Conservation (phyloP, 202 grass and related monocot genomes). For the Cymbopogon flexuosus region DNA sequence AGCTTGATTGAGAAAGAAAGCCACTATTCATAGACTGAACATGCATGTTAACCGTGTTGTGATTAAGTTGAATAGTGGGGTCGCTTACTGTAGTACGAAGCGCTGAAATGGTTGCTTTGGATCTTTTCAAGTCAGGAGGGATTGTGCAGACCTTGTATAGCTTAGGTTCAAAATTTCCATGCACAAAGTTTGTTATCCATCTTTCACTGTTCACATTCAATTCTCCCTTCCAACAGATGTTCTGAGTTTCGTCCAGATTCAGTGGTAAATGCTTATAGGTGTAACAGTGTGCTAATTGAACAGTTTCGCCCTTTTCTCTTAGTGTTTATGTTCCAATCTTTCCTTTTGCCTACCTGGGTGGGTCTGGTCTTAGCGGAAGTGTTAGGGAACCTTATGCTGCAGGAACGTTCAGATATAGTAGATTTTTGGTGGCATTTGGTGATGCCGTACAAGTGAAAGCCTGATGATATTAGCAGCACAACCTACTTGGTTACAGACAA, state of each 20-base stretch:
- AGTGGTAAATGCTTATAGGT: not conserved
- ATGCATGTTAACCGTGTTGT: not conserved
- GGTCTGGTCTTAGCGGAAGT: not conserved
- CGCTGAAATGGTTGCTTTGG: not conserved
- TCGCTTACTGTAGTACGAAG: not conserved
- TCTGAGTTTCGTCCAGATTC: not conserved
- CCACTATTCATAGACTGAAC: not conserved
- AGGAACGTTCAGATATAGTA: not conserved
- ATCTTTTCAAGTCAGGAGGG: not conserved
- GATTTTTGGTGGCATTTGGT: not conserved
- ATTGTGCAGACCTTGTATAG: slow-evolving; percentile 12
- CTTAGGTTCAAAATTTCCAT: not conserved
- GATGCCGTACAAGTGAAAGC: not conserved
- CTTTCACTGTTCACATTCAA: not conserved
- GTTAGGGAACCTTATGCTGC: not conserved
- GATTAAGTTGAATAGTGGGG: not conserved
- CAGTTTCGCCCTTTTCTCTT: not conserved
- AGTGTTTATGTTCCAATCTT: not conserved
- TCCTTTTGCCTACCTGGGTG: not conserved
- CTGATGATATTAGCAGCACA: no score
- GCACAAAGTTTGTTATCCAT: not conserved
- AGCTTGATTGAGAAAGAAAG: slow-evolving; percentile 6
- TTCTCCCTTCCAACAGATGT: not conserved
- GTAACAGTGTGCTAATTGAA: not conserved
- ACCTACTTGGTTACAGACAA: not conserved